Evolutionary conservation across 23 red algal species (phyloP), one percentile per base, ranked within the genome.

Genomic region (Gracilaria caudata): DNA sequence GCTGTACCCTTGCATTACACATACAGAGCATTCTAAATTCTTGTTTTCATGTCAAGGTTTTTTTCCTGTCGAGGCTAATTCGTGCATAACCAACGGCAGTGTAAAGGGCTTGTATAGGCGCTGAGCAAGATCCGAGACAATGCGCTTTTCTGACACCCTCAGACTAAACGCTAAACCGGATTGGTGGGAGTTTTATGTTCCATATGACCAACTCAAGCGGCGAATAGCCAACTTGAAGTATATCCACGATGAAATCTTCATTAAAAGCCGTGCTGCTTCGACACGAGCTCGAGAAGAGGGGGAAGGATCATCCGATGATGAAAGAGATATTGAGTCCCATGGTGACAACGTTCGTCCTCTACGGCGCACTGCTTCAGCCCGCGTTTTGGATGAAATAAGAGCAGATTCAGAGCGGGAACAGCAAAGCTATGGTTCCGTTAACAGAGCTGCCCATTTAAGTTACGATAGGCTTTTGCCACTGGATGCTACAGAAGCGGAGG

Each of bases 171-270:
- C 87, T 1, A 82, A 82, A 20, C 76, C 76, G 37, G 78, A 82
- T 24, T 91, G 87, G 87, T 82, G 76, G 77, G 78, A 77, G 32
- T 91, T 71, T 40, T 91, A 91, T 39, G 78, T 91, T 54, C 76
- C 76, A 39, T 91, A 91, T 59, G 87, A 91, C 26, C 74, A 91
- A 51, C 77, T 91, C 4, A 91, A 91, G 46, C 59, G 51, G 26
- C 63, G 75, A 26, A 39, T 91, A 44, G 77, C 65, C 29, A 39
- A 73, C 0, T 37, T 82, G 39, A 57, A 60, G 35, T 56, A 78
- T 40, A 55, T 89, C 20, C 85, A 79, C 47, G 51, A 89, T 23
- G 85, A 68, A 44, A 61, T 79, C 49, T 63, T 78, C 30, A 75
- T 75, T 24, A 43, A 49, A n/a, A 49, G 7, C 1, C 70, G 47